These are phyloP conservation scores for Diaporthe vexans DNA, from an alignment of 2,329 filamentous ascomycete species.

Conservation along the genomic window DNA sequence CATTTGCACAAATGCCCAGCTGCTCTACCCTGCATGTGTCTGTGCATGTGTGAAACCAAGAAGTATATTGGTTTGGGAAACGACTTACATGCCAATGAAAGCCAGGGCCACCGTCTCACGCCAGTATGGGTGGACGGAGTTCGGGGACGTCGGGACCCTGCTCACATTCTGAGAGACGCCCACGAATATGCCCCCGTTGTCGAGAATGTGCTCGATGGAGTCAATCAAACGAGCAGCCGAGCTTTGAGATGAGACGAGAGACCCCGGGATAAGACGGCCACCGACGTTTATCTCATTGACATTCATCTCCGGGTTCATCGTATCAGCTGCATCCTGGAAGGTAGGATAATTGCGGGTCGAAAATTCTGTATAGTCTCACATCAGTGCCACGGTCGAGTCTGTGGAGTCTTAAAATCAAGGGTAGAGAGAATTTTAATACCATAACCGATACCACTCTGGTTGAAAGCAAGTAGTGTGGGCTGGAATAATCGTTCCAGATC, in stretches of 20 bases:
- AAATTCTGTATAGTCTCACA: background rate
- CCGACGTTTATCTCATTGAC: constrained; percentile 22
- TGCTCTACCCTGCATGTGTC: background rate
- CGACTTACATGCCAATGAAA: constrained; percentile 11
- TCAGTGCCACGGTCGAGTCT: background rate
- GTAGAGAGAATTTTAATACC: background rate
- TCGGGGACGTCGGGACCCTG: background rate
- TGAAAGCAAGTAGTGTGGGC: background rate
- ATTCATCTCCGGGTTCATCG: constrained; percentile 21
- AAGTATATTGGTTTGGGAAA: too few relatives aligned
- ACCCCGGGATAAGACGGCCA: constrained; percentile 25
- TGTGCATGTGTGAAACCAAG: background rate
- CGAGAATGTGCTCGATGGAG: background rate
- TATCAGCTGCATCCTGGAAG: constrained; percentile 2
- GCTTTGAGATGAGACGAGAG: background rate
- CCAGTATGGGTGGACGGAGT: constrained; percentile 25
- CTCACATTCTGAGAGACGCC: constrained; percentile 16
- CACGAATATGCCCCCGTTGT: background rate
- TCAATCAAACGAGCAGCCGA: background rate
- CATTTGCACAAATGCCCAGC: background rate
- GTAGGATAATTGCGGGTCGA: background rate
- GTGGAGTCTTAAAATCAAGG: background rate
- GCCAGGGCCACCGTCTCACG: constrained; percentile 21
- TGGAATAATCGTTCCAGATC: background rate
- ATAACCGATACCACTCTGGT: constrained; percentile 13